Base-by-base conservation (phyloP, 805 yeast species). In the Metschnikowia aberdeeniae region DNA sequence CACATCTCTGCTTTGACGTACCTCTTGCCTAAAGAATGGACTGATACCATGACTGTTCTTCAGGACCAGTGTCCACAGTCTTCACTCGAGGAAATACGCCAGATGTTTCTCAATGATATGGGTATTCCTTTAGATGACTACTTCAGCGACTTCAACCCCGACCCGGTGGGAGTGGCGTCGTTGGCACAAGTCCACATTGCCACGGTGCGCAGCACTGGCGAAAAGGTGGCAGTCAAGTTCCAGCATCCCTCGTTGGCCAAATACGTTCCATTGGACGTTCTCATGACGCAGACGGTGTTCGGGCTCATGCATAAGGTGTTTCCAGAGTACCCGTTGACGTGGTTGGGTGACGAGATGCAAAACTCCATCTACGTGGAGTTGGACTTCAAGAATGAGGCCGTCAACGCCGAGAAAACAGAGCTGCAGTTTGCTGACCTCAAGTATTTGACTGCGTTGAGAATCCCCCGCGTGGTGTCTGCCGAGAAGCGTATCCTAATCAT, bases 271-370 rank as follows among this genome's bases (percentile, higher is more conserved):
- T 64, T 93, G 20, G 99, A 93, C 66, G 81, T 93, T 1, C 70
- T 77, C 56, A 65, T 93, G 60, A 90, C 97, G 0, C 76, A 78
- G 45, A 71, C 80, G 2, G 95, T 90, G 4, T 92, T 92, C 59
- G 69, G 72, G 26, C 64, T 86, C 50, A 80, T 93, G 73, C 80
- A 81, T 58, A 76, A 77, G 51, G 82, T 87, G 9, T 93, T 93
- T 60, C 98, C 99, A 0, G 93, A 93, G 46, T 93, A 92, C 59
- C 96, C 98, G 0, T 66, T 95, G 53, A 80, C 84, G 3, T 93
- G 99, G 99, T 73, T 93, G n/a, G 88, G 96, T 11, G 97, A 93
- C 47, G 99, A 93, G 64, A 72, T 93, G 63, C 88, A 86, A 57
- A 74, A 73, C 29, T 87, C 96, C 1, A 89, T 93, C 43, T 89